Evolutionary conservation across 1,139 yeast species (phyloP).

Genomic region (Sugiyamaella novakii): DNA sequence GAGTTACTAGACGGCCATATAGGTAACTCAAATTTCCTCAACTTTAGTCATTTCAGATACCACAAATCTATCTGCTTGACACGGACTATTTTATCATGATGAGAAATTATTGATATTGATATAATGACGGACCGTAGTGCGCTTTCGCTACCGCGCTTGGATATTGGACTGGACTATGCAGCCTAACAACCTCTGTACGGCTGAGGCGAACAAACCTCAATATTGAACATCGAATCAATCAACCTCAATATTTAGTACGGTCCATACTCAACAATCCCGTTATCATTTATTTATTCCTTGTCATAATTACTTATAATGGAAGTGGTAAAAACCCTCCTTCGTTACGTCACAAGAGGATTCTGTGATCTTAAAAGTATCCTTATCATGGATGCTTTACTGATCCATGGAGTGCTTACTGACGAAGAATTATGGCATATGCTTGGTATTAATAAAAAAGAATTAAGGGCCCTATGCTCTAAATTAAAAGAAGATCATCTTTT

Average conservation of each 20-base stretch:
- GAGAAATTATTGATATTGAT: no score
- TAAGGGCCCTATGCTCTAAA: conserved; percentile 78
- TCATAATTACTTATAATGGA: conserved; percentile 39
- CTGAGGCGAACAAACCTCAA: background rate
- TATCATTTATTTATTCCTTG: background rate
- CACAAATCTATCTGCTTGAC: no score
- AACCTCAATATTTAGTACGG: no score
- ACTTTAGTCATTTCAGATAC: no score
- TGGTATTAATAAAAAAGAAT: conserved; percentile 83
- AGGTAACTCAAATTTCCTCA: no score
- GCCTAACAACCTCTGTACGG: conserved; percentile 7
- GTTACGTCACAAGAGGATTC: conserved; percentile 81
- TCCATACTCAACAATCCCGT: no score
- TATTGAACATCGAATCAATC: background rate
- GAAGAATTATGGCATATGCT: conserved; percentile 82
- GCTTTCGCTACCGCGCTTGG: no score
- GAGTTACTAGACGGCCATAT: no score
- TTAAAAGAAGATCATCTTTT: conserved; percentile 77
- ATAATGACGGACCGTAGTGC: no score
- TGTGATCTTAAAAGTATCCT: conserved; percentile 83
- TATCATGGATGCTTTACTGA: conserved; percentile 83
- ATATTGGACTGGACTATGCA: no score
- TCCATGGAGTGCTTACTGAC: conserved; percentile 91
- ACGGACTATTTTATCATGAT: no score
- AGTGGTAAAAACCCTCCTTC: conserved; percentile 43